A percentile compares a stretch with the other conserved stretches of the same genome.
Conservation (phyloP, 257 asterid species). For the Fraxinus pennsylvanica region DNA sequence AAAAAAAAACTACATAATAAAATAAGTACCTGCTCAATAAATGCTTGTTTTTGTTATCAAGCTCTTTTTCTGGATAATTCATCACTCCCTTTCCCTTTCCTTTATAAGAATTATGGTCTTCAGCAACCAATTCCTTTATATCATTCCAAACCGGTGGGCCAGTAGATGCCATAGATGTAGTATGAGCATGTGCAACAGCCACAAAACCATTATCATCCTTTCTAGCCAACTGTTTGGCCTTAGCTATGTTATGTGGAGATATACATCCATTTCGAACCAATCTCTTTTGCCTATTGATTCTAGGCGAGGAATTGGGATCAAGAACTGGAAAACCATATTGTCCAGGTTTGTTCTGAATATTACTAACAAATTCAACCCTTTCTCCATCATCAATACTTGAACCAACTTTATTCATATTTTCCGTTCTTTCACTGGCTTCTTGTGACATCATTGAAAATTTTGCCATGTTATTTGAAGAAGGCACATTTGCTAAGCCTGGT, state of each 20-base stretch:
- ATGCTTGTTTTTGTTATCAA: slow-evolving; percentile 33
- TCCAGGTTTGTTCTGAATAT: slow-evolving; percentile 37
- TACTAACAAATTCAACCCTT: slow-evolving; percentile 22
- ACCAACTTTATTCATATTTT: slow-evolving; percentile 28
- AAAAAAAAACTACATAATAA: neutral
- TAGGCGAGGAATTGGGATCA: slow-evolving; percentile 36
- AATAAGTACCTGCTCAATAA: slow-evolving; percentile 47
- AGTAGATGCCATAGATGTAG: slow-evolving; percentile 29
- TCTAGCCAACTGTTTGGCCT: slow-evolving; percentile 48
- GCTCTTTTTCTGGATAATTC: slow-evolving; percentile 39
- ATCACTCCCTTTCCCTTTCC: slow-evolving; percentile 74
- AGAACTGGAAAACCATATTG: slow-evolving; percentile 32
- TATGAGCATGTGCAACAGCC: slow-evolving; percentile 35
- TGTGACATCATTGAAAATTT: slow-evolving; percentile 25
- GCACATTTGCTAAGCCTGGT: slow-evolving; percentile 32
- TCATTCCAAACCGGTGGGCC: slow-evolving; percentile 34
- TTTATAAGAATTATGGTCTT: slow-evolving; percentile 38
- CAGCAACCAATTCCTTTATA: slow-evolving; percentile 50
- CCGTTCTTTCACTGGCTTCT: slow-evolving; percentile 39
- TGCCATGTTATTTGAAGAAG: slow-evolving; percentile 27
- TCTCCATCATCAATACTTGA: slow-evolving; percentile 33
- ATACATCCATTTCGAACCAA: slow-evolving; percentile 92
- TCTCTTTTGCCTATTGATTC: slow-evolving; percentile 59
- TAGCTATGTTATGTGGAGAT: slow-evolving; percentile 74
- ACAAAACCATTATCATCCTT: slow-evolving; percentile 34